These are phyloP conservation scores for Sisymbrium altissimum DNA, from an alignment of 345 rosid species.

Conservation along the genomic window DNA sequence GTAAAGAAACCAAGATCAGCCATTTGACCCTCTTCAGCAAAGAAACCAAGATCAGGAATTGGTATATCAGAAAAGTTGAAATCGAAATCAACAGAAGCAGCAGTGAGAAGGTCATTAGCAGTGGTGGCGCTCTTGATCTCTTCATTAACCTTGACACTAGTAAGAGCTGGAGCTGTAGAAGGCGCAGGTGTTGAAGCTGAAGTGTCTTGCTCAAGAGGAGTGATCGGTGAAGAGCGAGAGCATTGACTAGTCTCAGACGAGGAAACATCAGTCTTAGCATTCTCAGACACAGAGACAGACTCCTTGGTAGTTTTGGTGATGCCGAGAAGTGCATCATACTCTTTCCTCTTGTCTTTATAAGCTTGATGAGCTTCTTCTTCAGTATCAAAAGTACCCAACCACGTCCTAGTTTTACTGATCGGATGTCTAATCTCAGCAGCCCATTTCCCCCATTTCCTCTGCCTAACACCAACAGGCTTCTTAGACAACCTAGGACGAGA, in stretches of 20 bases:
- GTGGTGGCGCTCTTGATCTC: slow-evolving; percentile 1
- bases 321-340: slow-evolving; percentile 48
- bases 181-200: slow-evolving; percentile 29
- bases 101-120: not conserved
- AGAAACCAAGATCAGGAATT: slow-evolving; percentile 42
- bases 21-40: slow-evolving; percentile 28
- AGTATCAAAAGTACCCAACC: slow-evolving; percentile 90
- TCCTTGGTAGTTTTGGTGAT: not conserved
- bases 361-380: slow-evolving; percentile 84
- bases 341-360: slow-evolving; percentile 57
- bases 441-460: slow-evolving; percentile 98
- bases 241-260: slow-evolving; percentile 48
- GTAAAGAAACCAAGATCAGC: slow-evolving; percentile 42
- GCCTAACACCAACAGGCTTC: slow-evolving; percentile 72
- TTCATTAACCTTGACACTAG: not conserved
- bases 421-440: slow-evolving; percentile 97
- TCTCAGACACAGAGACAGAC: not conserved
- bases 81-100: not conserved
- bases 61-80: slow-evolving; percentile 38
- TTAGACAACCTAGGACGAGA: slow-evolving; percentile 14
- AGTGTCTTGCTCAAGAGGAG: slow-evolving; percentile 50
- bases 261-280: slow-evolving; percentile 9
- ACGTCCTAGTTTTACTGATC: slow-evolving; percentile 46
- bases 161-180: not conserved
- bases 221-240: slow-evolving; percentile 55